phyloP scores from a whole-genome alignment of 1,284 basidiomycete species.

The Pascua guehoae region DNA sequence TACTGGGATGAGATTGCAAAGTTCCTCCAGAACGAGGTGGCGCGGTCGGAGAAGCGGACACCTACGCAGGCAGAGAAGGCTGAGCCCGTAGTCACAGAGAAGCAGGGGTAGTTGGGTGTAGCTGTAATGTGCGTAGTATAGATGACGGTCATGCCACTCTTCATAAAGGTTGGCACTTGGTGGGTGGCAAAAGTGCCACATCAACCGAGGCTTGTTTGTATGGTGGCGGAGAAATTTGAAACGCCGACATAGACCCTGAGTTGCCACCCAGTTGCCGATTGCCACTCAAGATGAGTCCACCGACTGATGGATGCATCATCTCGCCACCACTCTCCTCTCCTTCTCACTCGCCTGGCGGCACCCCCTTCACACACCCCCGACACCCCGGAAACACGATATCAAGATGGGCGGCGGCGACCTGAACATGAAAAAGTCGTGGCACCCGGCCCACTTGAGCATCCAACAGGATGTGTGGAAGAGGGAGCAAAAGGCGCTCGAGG shows the following conservation, averaged over 20 bases:
- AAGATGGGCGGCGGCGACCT: slow-evolving; percentile 84
- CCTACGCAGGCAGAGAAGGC: no score
- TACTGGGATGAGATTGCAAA: slow-evolving; percentile 63
- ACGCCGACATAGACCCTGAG: no score
- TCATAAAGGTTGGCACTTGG: no score
- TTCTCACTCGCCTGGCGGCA: background rate
- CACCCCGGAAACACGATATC: slow-evolving; percentile 18
- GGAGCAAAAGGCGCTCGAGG: slow-evolving; percentile 93
- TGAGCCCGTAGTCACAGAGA: no score
- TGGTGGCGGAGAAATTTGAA: no score
- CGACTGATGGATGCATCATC: background rate
- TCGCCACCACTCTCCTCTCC: no score
- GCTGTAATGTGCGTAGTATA: no score
- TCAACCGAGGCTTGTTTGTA: no score
- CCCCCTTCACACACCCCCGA: background rate
- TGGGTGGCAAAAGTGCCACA: no score
- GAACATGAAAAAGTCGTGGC: slow-evolving; percentile 85
- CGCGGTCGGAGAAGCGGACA: background rate
- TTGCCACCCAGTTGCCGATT: no score
- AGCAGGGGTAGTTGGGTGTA: no score
- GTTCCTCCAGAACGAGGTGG: slow-evolving; percentile 54
- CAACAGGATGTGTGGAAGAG: slow-evolving; percentile 99
- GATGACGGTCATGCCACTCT: no score
- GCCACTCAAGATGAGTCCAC: background rate
- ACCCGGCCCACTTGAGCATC: slow-evolving; percentile 94